Evolutionary conservation across 176 grass and related monocot species (phyloP).

Genomic region (Oryza coarctata): DNA sequence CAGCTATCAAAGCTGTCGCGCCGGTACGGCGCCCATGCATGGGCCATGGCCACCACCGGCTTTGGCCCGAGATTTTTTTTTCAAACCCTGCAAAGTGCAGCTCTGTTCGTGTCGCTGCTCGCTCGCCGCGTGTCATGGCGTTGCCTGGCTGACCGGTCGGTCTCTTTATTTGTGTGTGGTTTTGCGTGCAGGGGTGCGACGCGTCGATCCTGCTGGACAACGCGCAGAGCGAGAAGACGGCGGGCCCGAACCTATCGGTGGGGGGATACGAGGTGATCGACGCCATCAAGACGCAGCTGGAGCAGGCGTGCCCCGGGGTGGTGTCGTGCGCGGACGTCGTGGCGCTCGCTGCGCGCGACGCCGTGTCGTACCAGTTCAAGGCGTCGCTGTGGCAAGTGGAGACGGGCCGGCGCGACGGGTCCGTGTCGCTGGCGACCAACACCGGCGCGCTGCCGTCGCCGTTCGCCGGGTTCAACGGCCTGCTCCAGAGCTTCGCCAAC

Average conservation of each 20-base stretch:
- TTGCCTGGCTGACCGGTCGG: background rate
- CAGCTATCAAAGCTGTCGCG: slow-evolving; percentile 42
- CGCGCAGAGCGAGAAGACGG: slow-evolving; percentile 57
- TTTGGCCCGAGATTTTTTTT: too few species aligned
- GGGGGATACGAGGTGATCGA: slow-evolving; percentile 77
- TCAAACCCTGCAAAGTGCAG: background rate
- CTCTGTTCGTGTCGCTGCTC: background rate
- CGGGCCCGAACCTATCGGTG: slow-evolving; percentile 43
- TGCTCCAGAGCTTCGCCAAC: slow-evolving; percentile 31
- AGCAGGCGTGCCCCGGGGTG: slow-evolving; percentile 36
- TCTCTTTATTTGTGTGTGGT: background rate
- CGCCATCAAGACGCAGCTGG: slow-evolving; percentile 55
- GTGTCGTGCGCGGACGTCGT: slow-evolving; percentile 66
- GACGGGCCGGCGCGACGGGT: slow-evolving; percentile 51
- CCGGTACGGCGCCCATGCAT: slow-evolving; percentile 20
- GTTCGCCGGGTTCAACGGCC: background rate
- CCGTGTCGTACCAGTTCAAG: slow-evolving; percentile 57
- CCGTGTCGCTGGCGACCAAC: slow-evolving; percentile 33
- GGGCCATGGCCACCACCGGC: background rate
- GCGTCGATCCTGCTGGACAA: slow-evolving; percentile 60
- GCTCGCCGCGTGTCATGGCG: background rate
- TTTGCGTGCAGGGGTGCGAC: slow-evolving; percentile 48
- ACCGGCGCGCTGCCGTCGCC: slow-evolving; percentile 39
- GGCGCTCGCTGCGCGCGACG: slow-evolving; percentile 60
- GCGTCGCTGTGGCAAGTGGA: slow-evolving; percentile 52